These are phyloP conservation scores for Naegleria gruberi DNA, from an alignment of 208 protist species.

Conservation along the genomic window DNA sequence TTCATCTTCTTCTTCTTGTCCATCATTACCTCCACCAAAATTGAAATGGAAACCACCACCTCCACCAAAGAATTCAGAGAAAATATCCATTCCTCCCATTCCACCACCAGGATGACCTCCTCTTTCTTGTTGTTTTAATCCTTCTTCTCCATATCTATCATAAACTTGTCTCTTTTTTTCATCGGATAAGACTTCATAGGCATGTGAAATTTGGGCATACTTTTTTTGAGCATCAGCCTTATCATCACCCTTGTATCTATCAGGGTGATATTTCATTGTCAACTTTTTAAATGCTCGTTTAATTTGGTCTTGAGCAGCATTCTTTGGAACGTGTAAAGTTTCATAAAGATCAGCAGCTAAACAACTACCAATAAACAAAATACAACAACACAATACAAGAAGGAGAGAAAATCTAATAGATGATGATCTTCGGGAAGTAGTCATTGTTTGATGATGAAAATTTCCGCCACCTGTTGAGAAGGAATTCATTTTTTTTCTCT, in stretches of 20 bases:
- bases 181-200: slow-evolving; percentile 61
- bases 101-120: neutral
- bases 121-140: slow-evolving; percentile 25
- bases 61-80: slow-evolving; percentile 1
- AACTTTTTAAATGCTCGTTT: slow-evolving; percentile 82
- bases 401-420: neutral
- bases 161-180: slow-evolving; percentile 66
- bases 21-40: neutral
- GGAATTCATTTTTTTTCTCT: neutral
- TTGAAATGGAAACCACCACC: neutral
- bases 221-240: neutral
- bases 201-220: slow-evolving; percentile 44
- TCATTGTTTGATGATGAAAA: neutral
- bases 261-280: slow-evolving; percentile 84
- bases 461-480: neutral
- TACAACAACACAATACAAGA: neutral
- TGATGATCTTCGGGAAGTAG: neutral
- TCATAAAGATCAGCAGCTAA: slow-evolving; percentile 69
- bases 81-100: neutral
- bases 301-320: slow-evolving; percentile 72
- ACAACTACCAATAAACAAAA: neutral
- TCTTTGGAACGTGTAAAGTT: slow-evolving; percentile 60
- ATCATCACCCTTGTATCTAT: slow-evolving; percentile 67
- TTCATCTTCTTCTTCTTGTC: neutral
- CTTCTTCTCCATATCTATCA: slow-evolving; percentile 61